Evolutionary conservation across 495 filamentous ascomycete genomes (phyloP), one percentile per base, ranked within the genome.

Genomic region (Podospora pseudopauciseta): DNA sequence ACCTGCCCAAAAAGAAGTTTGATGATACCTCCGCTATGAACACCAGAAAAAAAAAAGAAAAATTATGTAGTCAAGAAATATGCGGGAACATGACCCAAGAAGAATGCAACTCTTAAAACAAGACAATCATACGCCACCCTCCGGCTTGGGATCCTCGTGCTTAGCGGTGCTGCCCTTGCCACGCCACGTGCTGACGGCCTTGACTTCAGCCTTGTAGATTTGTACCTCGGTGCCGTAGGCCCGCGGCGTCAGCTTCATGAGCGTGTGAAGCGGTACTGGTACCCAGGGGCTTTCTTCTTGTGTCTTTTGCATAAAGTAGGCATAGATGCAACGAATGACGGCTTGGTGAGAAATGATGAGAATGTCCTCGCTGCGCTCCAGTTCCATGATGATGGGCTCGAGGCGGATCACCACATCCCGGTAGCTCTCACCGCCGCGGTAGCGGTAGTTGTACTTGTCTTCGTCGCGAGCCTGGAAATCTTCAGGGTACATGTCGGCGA

Each of bases 381-480:
- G 83, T 74, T 99, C 95, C 95, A 99, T 99, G 81, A 99, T 99
- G 78, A 99, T 99, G 60, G 95, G 95, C 74, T 99, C 95, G 0
- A 99, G 88, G 1, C 95, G 91, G 70, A 97, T 97, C 27, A 99
- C 95, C 0, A 99, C 94, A 76, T 99, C 95, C 64, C 95, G 92
- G 78, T 99, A 99, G 68, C 91, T 94, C 80, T 99, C 95, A 18
- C 95, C 95, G 68, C 94, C 95, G 1, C 94, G 91, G 79, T 99
- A 99, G 64, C 95, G 93, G 80, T 99, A 99, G 81, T 99, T 99
- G 84, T 97, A 89, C 79, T 99, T 99, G 80, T 99, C 95, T 67
- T 97, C 92, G 76, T 99, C 95, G 59, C 95, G 89, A 19, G 94
- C 93, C 30, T 86, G 85, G 78, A 99, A 99, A 80, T 99, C 95